Conservation (phyloP, 2,329 filamentous ascomycete genomes). For the Apiospora phragmitis region DNA sequence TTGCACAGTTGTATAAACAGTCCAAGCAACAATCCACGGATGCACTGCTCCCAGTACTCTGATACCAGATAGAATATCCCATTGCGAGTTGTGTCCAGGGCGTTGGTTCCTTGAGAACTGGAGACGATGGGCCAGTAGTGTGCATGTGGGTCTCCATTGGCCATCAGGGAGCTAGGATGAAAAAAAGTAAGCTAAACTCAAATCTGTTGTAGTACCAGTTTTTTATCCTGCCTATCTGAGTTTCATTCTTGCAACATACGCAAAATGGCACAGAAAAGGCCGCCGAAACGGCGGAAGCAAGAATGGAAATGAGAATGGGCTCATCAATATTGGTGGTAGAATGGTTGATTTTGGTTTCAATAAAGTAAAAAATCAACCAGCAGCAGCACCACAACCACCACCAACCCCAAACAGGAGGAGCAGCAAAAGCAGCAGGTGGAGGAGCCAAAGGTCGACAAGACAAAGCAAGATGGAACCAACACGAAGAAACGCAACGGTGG, state of each 20-base stretch:
- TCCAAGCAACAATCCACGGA: too few relatives aligned
- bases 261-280: constrained; percentile 10
- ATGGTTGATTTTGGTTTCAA: constrained; percentile 15
- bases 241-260: neutral
- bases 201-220: neutral
- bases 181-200: neutral
- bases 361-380: constrained; percentile 10
- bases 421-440: neutral
- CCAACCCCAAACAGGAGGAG: neutral
- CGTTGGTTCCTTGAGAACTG: too few relatives aligned
- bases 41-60: too few relatives aligned
- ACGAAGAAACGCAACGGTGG: constrained; percentile 7
- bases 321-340: constrained; percentile 13
- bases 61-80: too few relatives aligned
- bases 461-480: neutral
- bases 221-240: neutral
- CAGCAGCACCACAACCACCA: neutral
- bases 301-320: neutral
- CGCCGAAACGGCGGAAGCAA: constrained; percentile 14
- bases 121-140: too few relatives aligned
- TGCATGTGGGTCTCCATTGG: neutral
- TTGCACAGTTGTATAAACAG: too few relatives aligned
- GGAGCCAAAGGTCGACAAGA: neutral
- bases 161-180: neutral
- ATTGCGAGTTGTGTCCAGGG: too few relatives aligned